Percentiles rank a stretch among this genome's conserved stretches.
Evolutionary conservation across 495 filamentous ascomycete species (phyloP).

Genomic region (Aspergillus sclerotioniger): DNA sequence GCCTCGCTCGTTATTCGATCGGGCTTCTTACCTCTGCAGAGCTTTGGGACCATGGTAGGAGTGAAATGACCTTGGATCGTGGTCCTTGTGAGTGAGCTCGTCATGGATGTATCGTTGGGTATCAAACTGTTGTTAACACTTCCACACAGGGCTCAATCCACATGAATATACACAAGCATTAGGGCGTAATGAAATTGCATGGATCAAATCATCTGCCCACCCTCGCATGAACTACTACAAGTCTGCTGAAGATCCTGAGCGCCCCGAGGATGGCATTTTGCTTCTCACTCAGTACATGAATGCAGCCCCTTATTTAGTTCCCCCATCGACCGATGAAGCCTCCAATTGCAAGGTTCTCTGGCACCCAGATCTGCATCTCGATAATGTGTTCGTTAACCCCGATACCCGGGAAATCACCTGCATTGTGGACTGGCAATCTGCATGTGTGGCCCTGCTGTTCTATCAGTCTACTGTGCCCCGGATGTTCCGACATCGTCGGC

Average conservation of each 20-base stretch:
- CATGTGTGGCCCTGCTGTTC: conserved; percentile 28
- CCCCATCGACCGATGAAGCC: conserved; percentile 11
- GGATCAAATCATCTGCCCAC: conserved; percentile 22
- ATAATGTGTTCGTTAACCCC: conserved; percentile 40
- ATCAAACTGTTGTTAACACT: conserved; percentile 7
- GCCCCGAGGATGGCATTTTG: conserved; percentile 17
- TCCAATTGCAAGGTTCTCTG: conserved; percentile 26
- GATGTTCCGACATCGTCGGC: conserved; percentile 29
- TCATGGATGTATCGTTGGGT: neutral
- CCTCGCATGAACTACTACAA: conserved; percentile 30
- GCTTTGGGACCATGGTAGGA: conserved; percentile 25
- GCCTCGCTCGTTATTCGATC: conserved; percentile 19
- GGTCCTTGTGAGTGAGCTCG: conserved; percentile 28
- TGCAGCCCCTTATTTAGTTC: conserved; percentile 15
- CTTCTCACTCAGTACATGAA: conserved; percentile 18
- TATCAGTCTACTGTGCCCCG: conserved; percentile 29
- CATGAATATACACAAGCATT: conserved; percentile 25
- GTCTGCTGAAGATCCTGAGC: conserved; percentile 17
- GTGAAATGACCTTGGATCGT: conserved; percentile 29
- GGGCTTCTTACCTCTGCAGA: conserved; percentile 22
- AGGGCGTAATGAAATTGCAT: conserved; percentile 33
- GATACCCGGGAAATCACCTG: conserved; percentile 24
- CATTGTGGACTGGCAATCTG: conserved; percentile 38
- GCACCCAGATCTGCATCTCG: conserved; percentile 42
- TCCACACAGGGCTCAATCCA: conserved; percentile 22